phyloP scores from a whole-genome alignment of 495 filamentous ascomycete genomes.

The Aspergillus haitiensis region DNA sequence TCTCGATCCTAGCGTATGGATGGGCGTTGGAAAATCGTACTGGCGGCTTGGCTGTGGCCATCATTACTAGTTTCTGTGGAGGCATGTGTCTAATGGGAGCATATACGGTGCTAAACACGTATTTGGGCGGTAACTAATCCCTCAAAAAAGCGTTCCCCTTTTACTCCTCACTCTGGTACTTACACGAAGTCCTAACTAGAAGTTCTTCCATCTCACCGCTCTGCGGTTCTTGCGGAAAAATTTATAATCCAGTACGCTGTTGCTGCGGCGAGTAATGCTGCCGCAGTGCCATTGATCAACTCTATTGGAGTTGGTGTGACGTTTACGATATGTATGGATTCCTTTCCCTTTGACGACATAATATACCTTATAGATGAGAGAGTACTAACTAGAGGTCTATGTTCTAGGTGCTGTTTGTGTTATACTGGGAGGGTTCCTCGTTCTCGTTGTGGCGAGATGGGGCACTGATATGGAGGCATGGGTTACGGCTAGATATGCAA shows the following conservation, averaged over 20 bases:
- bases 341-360: too few species aligned
- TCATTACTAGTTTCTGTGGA: neutral
- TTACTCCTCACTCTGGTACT: too few species aligned
- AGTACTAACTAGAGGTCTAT: neutral
- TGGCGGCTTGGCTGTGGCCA: neutral
- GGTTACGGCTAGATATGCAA: neutral
- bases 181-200: neutral
- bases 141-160: neutral
- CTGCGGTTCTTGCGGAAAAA: neutral
- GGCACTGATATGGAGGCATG: neutral
- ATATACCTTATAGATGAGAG: neutral
- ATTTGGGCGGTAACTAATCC: neutral
- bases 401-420: neutral
- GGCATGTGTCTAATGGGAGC: neutral
- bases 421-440: neutral
- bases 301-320: slow-evolving; percentile 1
- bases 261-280: neutral
- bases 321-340: neutral
- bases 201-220: neutral
- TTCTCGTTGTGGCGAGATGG: neutral
- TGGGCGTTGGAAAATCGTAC: neutral
- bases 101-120: slow-evolving; percentile 1
- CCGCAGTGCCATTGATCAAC: neutral
- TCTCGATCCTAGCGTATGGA: neutral
- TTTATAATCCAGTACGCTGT: neutral